phyloP scores from a whole-genome alignment of 768 basidiomycete species.

The Leccinum truebloodii region DNA sequence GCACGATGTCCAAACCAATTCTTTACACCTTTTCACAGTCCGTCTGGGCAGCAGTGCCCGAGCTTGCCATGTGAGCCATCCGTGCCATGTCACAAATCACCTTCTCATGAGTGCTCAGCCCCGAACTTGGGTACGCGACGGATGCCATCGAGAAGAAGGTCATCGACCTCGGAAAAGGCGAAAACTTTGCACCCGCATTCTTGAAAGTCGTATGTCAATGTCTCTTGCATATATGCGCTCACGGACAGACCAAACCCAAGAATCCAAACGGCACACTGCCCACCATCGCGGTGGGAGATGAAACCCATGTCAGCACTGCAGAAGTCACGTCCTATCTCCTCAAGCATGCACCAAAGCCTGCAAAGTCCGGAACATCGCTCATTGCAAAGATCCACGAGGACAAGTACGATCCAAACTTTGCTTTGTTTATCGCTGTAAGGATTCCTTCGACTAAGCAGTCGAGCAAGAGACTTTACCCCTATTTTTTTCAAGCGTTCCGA shows the following conservation, averaged over 20 bases:
- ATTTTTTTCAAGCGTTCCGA: slow-evolving; percentile 40
- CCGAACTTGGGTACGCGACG: slow-evolving; percentile 44
- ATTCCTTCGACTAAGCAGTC: not conserved
- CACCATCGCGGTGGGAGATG: slow-evolving; percentile 38
- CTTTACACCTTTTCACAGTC: slow-evolving; percentile 39
- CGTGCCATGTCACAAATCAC: too few relatives aligned
- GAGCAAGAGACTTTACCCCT: not conserved
- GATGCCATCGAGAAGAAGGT: slow-evolving; percentile 37
- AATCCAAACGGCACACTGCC: slow-evolving; percentile 48
- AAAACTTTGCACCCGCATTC: slow-evolving; percentile 50
- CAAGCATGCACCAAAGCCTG: slow-evolving; percentile 38
- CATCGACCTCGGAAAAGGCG: slow-evolving; percentile 47
- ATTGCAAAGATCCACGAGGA: slow-evolving; percentile 46
- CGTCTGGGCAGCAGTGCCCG: slow-evolving; percentile 43
- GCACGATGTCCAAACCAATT: slow-evolving; percentile 22
- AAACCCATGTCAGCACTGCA: slow-evolving; percentile 40
- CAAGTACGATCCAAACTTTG: slow-evolving; percentile 53
- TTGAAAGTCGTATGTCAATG: slow-evolving; percentile 36
- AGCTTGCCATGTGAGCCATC: slow-evolving; percentile 42
- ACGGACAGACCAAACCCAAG: slow-evolving; percentile 22
- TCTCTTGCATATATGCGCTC: not conserved
- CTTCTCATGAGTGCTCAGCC: slow-evolving; percentile 25
- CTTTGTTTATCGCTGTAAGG: slow-evolving; percentile 42
- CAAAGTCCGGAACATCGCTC: slow-evolving; percentile 36
- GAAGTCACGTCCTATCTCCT: slow-evolving; percentile 45